Evolutionary conservation across 2,329 filamentous ascomycete species (phyloP), one percentile per base, ranked within the genome.

Genomic region (Bipolaris cookei): DNA sequence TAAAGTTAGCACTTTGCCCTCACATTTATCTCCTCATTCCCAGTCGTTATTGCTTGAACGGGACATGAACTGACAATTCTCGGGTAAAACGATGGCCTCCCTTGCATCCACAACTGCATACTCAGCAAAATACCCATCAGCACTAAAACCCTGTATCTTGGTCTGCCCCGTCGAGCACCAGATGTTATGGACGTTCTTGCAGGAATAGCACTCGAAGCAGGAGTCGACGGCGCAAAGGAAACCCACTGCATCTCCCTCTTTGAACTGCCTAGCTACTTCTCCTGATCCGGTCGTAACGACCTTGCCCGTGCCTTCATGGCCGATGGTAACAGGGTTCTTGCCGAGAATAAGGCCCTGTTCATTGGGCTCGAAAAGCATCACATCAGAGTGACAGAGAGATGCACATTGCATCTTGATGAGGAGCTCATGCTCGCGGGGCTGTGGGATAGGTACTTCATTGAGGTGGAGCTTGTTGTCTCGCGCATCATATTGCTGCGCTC

Each of bases 371-470:
- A 76, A 74, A 16, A 69, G 61, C 72, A 76, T 75, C 6, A 78
- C 61, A 50, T 79, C 77, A 1, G 75, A 74, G 58, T 79, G 77
- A 61, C 77, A 79, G 8, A 79, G 68, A 0, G 76, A 78, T 4
- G 77, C 77, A 47, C 69, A 77, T 32, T 63, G 62, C 14, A 79
- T 73, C 45, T 77, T 76, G 20, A 79, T 71, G 14, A 79, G 69
- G 20, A 79, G 37, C 62, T 82, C 71, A 59, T 80, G 77, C 21
- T 73, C 72, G 28, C 71, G 70, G 3, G 80, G 79, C 25, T 69
- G 67, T 3, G 81, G 80, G 32, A 82, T 74, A 7, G 79, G 76
- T 25, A 83, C 68, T 38, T 78, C 69, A 51, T 82, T 81, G 53
- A 82, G 74, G 34, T 76, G 68, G 10, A 78, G 62, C 50, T 74